Percentiles rank a stretch among this genome's conserved stretches.
Conservation (phyloP, 2,329 filamentous ascomycete genomes). For the Trichoderma pleuroti region DNA sequence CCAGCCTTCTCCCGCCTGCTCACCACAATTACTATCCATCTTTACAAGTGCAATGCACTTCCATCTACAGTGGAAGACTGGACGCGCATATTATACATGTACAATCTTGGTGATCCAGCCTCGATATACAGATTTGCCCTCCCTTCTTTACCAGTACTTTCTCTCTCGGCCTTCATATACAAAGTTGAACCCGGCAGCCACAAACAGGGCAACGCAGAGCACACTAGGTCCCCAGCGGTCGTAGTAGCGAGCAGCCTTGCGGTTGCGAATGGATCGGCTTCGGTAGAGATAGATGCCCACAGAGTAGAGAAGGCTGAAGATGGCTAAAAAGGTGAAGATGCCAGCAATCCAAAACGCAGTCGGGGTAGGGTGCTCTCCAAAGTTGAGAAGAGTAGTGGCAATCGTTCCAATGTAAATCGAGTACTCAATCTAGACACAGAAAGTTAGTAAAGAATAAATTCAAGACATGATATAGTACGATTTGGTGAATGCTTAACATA, state of each 20-base stretch:
- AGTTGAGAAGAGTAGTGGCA: conserved; percentile 78
- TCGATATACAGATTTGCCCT: neutral
- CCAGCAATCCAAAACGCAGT: conserved; percentile 67
- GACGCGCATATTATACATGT: neutral
- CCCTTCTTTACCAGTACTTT: conserved; percentile 43
- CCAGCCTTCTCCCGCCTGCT: neutral
- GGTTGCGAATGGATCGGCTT: conserved; percentile 76
- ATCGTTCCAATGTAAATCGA: conserved; percentile 91
- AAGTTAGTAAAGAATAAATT: conserved; percentile 23
- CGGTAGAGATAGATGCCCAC: conserved; percentile 84
- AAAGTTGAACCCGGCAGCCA: conserved; percentile 76
- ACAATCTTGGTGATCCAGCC: neutral
- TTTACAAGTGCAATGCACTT: neutral
- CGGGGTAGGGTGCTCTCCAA: conserved; percentile 56
- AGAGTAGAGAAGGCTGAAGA: conserved; percentile 75
- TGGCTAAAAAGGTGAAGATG: conserved; percentile 78
- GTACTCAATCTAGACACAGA: conserved; percentile 70
- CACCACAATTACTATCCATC: neutral
- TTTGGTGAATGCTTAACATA: conserved; percentile 40
- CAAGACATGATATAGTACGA: neutral
- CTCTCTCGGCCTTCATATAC: conserved; percentile 67
- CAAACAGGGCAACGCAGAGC: conserved; percentile 69
- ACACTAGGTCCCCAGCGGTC: conserved; percentile 81
- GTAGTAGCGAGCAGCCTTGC: conserved; percentile 85
- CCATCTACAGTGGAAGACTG: neutral